A percentile compares a stretch with the other conserved stretches of the same genome.
Conservation (phyloP, 345 rosid genomes). For the Isatis tinctoria region DNA sequence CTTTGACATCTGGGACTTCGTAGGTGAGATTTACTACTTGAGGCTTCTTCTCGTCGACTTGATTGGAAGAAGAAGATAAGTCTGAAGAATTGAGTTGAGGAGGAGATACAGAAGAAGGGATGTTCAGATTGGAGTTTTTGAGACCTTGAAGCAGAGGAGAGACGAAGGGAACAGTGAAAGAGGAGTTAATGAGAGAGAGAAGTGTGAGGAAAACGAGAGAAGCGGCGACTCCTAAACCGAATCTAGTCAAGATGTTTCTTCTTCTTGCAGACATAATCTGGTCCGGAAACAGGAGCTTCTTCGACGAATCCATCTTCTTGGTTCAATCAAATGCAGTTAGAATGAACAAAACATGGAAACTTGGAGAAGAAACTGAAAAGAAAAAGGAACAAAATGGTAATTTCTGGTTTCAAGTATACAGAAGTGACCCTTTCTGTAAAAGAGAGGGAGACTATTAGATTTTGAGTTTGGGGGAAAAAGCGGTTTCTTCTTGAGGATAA, state of each 20-base stretch:
- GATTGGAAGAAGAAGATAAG: constrained; percentile 26
- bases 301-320: constrained; percentile 42
- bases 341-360: background rate
- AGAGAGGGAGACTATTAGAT: constrained; percentile 14
- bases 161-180: constrained; percentile 34
- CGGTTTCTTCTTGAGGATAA: constrained; percentile 13
- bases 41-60: constrained; percentile 10
- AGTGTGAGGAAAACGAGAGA: constrained; percentile 42
- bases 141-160: constrained; percentile 45
- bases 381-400: background rate
- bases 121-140: constrained; percentile 29
- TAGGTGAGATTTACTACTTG: constrained; percentile 12
- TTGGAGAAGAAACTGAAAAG: constrained; percentile 16
- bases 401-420: background rate
- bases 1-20: constrained; percentile 16
- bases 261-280: constrained; percentile 40
- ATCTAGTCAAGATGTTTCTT: constrained; percentile 45
- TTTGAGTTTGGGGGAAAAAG: constrained; percentile 10
- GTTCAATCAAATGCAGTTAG: background rate
- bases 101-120: constrained; percentile 23
- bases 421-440: background rate
- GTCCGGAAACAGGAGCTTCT: constrained; percentile 38
- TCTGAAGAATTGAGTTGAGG: background rate
- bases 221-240: constrained; percentile 46
- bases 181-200: constrained; percentile 42